These are phyloP conservation scores for Podospora appendiculata DNA, from an alignment of 495 filamentous ascomycete genomes.

Conservation along the genomic window DNA sequence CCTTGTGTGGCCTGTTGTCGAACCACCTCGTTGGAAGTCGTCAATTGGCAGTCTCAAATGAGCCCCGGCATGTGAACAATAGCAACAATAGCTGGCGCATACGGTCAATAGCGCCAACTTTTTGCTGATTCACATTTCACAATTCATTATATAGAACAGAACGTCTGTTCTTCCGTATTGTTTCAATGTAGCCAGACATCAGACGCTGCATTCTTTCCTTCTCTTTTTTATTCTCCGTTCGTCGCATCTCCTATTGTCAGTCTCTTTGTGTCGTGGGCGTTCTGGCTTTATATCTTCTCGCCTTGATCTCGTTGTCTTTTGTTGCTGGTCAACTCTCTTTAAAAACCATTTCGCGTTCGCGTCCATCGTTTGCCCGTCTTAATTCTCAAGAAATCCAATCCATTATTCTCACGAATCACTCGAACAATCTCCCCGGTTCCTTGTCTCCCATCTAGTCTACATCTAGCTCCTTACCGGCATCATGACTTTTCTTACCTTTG, in stretches of 20 bases:
- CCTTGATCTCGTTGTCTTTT: background rate
- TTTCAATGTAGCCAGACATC: background rate
- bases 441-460: too few relatives aligned
- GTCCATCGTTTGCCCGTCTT: background rate
- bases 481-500: background rate
- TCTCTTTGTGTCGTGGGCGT: background rate
- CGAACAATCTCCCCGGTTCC: background rate
- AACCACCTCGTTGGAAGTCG: too few relatives aligned
- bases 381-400: background rate
- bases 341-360: background rate
- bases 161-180: background rate
- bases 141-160: background rate
- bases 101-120: too few relatives aligned
- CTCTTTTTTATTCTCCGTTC: background rate
- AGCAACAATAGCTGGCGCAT: too few relatives aligned
- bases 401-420: background rate
- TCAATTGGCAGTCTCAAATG: too few relatives aligned
- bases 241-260: background rate
- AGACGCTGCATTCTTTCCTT: background rate
- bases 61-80: too few relatives aligned
- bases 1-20: background rate
- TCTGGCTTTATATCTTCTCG: background rate
- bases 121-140: too few relatives aligned
- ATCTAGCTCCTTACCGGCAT: background rate
- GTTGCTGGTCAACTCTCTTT: background rate